Base-by-base conservation (phyloP, 371 early-diverging fungal species). In the Lichtheimia hyalospora region DNA sequence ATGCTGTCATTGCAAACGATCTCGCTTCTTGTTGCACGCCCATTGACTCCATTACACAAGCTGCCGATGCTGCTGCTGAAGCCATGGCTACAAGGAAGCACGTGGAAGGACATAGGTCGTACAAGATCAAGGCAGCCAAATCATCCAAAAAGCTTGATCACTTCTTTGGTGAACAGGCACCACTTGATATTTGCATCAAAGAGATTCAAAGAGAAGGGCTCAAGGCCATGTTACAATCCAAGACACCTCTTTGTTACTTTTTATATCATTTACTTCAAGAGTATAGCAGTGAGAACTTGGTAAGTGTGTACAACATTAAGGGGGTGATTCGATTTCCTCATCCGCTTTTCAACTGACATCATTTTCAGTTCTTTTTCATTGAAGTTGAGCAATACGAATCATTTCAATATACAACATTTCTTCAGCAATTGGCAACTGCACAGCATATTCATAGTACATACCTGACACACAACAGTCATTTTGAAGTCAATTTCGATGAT, bases 401-500 rank as follows among this genome's bases (percentile, higher is more conserved):
- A 1, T 70, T 68, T 34, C 59, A 60, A 0, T 85, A 81, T 60
- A 25, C 55, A 12, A 69, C 71, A 0, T 23, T 57, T 20, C 49
- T 56, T 13, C 77, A 81, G 46, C 81, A 84, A 62, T 54, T 78
- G 8, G 75, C 68, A 3, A 81, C 78, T 12, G 85, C 86, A 1
- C 69, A 79, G 49, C 75, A 83, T 50, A 81, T 85, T 13, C 80
- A 71, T 39, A 75, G 79, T 20, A 85, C 80, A 3, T 85, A 83
- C 50, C 52, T 85, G 43, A 74, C 79, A 21, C 71, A 58, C 21
- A 75, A 81, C 51, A 75, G 79, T 15, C 70, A 77, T 52, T 78
- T 85, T 60, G 86, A 85, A 67, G 76, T 85, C 18, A 85, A 85
- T 58, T 23, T 85, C 20, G 85, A 84, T 60, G 86, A 85, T 24